Evolutionary conservation across 495 filamentous ascomycete species (phyloP).

Genomic region (Talaromyces proteolyticus): DNA sequence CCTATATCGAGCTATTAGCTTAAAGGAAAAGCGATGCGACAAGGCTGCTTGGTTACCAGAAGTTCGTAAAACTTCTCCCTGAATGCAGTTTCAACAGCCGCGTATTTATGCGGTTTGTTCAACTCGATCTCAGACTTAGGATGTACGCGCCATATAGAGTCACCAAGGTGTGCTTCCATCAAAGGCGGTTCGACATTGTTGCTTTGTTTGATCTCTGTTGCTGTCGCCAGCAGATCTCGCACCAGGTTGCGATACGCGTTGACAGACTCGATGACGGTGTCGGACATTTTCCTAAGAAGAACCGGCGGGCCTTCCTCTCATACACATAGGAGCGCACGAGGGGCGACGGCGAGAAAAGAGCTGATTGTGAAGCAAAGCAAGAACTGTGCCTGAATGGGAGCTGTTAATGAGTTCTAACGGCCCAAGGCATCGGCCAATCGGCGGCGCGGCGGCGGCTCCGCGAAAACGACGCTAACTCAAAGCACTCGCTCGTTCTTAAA

Average conservation of each 20-base stretch:
- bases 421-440: conserved; percentile 1
- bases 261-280: conserved; percentile 47
- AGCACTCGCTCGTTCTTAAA: too few relatives aligned
- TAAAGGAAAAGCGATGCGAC: neutral
- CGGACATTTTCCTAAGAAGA: conserved; percentile 37
- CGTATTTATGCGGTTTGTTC: conserved; percentile 44
- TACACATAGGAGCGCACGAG: neutral
- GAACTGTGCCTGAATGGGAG: neutral
- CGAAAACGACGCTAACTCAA: conserved; percentile 4
- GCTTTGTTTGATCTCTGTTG: conserved; percentile 57
- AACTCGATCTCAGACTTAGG: conserved; percentile 21
- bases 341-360: neutral
- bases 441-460: conserved; percentile 1
- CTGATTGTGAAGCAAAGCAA: neutral
- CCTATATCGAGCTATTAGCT: conserved; percentile 37
- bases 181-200: conserved; percentile 74
- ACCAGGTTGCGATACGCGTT: conserved; percentile 50
- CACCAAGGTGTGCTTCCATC: conserved; percentile 42
- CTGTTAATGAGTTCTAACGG: too few relatives aligned
- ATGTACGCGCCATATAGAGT: conserved; percentile 25
- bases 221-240: conserved; percentile 55
- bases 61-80: conserved; percentile 69
- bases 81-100: conserved; percentile 72
- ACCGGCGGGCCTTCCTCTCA: too few relatives aligned
- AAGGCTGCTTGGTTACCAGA: conserved; percentile 46